These are phyloP conservation scores for Sugiyamaella marilandica DNA, from an alignment of 805 yeast species.

Conservation along the genomic window DNA sequence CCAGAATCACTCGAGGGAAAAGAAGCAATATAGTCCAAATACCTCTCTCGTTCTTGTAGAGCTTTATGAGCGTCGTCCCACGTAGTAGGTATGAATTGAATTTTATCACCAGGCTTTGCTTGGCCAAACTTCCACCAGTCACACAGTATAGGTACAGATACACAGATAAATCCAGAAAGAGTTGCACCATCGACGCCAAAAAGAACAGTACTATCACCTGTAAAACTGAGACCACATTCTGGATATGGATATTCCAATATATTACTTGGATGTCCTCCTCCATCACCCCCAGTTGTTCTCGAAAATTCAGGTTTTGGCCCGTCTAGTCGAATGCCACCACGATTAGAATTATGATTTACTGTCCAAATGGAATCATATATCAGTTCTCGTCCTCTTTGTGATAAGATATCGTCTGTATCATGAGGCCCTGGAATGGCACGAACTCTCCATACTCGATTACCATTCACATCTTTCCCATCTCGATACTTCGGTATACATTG, in stretches of 20 bases:
- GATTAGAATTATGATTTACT: conserved; percentile 91
- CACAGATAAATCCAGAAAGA: conserved; percentile 93
- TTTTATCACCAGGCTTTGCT: conserved; percentile 85
- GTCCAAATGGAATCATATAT: conserved; percentile 81
- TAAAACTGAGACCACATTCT: conserved; percentile 90
- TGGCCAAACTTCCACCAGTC: conserved; percentile 99
- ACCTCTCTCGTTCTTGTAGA: conserved; percentile 53
- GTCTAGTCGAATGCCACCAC: conserved; percentile 93
- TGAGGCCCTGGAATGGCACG: conserved; percentile 97
- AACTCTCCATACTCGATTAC: conserved; percentile 54
- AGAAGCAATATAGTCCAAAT: conserved; percentile 23
- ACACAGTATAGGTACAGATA: conserved; percentile 88
- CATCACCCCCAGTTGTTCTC: conserved; percentile 92
- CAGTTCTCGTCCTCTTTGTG: conserved; percentile 61
- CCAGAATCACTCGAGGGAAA: conserved; percentile 14
- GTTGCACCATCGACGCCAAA: conserved; percentile 97
- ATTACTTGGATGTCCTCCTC: conserved; percentile 94
- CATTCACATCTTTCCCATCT: background rate
- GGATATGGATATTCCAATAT: conserved; percentile 96
- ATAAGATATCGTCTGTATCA: conserved; percentile 92
- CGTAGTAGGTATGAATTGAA: conserved; percentile 71
- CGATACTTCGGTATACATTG: conserved; percentile 50
- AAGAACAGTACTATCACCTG: conserved; percentile 97
- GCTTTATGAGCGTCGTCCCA: conserved; percentile 63
- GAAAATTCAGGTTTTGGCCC: conserved; percentile 94